Conservation (phyloP, 2,329 filamentous ascomycete genomes). For the Ophiostoma ips region DNA sequence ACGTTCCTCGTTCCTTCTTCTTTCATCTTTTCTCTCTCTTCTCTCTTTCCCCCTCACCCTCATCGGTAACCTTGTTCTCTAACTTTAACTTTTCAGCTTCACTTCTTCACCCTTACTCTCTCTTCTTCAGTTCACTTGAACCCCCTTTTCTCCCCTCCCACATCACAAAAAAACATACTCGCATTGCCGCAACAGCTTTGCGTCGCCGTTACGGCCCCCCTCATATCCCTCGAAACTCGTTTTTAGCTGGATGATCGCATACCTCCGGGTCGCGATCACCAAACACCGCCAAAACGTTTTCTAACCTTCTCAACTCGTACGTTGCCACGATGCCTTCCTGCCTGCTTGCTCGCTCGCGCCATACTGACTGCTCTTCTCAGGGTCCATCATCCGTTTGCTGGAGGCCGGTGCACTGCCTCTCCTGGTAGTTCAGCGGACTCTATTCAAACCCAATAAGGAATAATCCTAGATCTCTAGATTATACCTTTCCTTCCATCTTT, state of each 20-base stretch:
- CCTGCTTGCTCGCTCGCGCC: not conserved
- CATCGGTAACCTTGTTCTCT: not conserved
- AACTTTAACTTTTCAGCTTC: not conserved
- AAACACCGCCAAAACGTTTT: constrained; percentile 82
- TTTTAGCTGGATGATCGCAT: constrained; percentile 12
- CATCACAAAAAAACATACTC: not conserved
- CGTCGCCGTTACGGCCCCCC: not conserved
- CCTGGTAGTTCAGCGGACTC: constrained; percentile 70
- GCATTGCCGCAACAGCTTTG: not conserved
- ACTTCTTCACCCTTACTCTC: not conserved
- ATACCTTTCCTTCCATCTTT: constrained; percentile 8
- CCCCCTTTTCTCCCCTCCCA: not conserved
- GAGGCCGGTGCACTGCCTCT: constrained; percentile 84
- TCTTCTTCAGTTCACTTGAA: not conserved
- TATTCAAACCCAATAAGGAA: constrained; percentile 40
- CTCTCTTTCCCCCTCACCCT: not conserved
- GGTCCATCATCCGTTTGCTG: constrained; percentile 90
- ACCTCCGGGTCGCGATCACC: constrained; percentile 40
- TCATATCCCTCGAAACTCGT: not conserved
- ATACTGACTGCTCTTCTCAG: constrained; percentile 29
- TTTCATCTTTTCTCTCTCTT: not conserved
- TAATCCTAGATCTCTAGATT: not conserved
- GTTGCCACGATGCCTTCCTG: constrained; percentile 21
- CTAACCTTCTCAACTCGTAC: constrained; percentile 94
- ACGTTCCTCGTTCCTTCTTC: not conserved